Evolutionary conservation across 371 early-diverging fungal genomes (phyloP).

Genomic region (Syncephalis plumigaleata): DNA sequence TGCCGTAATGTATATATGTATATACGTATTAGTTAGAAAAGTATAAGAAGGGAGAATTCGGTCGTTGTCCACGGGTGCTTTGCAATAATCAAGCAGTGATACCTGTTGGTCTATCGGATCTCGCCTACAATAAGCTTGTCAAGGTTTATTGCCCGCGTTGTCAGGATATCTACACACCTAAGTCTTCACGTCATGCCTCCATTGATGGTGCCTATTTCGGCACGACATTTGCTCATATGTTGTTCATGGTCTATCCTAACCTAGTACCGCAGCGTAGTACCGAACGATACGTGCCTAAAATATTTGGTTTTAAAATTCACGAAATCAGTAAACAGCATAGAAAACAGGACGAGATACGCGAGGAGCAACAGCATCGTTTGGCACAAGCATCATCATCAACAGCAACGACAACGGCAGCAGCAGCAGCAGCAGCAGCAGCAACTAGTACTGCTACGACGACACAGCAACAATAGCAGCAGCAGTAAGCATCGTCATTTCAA

Average conservation of each 20-base stretch:
- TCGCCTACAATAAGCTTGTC: constrained; percentile 61
- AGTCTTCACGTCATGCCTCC: constrained; percentile 49
- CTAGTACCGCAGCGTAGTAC: constrained; percentile 39
- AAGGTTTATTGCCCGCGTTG: constrained; percentile 88
- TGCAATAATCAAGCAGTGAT: constrained; percentile 72
- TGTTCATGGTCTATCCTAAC: constrained; percentile 86
- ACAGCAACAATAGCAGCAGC: no score
- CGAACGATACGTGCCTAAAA: constrained; percentile 78
- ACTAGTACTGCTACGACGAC: no score
- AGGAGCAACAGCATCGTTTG: background rate
- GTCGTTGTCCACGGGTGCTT: constrained; percentile 82
- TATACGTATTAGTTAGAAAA: constrained; percentile 45
- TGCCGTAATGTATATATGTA: background rate
- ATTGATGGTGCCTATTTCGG: constrained; percentile 96
- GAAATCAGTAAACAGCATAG: constrained; percentile 1
- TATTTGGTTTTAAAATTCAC: constrained; percentile 94
- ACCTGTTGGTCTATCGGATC: constrained; percentile 82
- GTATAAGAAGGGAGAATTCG: constrained; percentile 80
- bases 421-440: no score
- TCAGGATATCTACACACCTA: constrained; percentile 89
- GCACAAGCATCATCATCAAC: no score
- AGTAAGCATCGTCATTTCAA: no score
- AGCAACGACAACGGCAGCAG: no score
- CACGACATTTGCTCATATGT: constrained; percentile 90
- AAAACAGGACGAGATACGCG: background rate